Percentiles rank a stretch among this genome's conserved stretches.
Conservation (phyloP, 306 rosid species). For the Abrus precatorius region DNA sequence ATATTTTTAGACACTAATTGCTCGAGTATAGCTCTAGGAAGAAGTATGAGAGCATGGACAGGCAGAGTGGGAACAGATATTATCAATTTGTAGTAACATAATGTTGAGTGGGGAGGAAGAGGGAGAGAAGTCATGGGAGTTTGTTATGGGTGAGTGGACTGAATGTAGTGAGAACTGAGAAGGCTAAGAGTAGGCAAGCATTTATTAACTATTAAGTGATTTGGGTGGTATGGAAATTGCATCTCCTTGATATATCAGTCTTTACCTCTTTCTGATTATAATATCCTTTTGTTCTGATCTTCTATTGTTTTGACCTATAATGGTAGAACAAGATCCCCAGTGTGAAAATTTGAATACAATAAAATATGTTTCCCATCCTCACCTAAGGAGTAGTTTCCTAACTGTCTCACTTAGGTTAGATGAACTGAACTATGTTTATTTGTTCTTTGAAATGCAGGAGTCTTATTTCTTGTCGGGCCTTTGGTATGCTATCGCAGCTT, state of each 20-base stretch:
- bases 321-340: neutral
- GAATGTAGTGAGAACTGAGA: conserved; percentile 4
- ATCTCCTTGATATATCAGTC: neutral
- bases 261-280: conserved; percentile 2
- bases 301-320: neutral
- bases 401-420: conserved; percentile 20
- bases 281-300: conserved; percentile 8
- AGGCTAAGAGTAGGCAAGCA: neutral
- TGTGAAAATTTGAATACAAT: conserved; percentile 9
- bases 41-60: neutral
- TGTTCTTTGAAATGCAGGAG: conserved; percentile 72
- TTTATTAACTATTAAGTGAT: neutral
- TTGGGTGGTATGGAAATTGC: conserved; percentile 7
- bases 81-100: neutral
- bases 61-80: neutral
- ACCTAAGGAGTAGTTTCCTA: conserved; percentile 1
- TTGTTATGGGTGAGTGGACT: neutral
- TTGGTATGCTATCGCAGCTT: conserved; percentile 71
- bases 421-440: conserved; percentile 36
- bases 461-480: conserved; percentile 78
- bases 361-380: conserved; percentile 11
- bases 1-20: neutral
- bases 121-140: neutral
- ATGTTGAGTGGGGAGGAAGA: neutral
- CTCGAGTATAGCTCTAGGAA: neutral